Base-by-base conservation (phyloP, 1,139 yeast genomes). In the Taphrina flavorubra region DNA sequence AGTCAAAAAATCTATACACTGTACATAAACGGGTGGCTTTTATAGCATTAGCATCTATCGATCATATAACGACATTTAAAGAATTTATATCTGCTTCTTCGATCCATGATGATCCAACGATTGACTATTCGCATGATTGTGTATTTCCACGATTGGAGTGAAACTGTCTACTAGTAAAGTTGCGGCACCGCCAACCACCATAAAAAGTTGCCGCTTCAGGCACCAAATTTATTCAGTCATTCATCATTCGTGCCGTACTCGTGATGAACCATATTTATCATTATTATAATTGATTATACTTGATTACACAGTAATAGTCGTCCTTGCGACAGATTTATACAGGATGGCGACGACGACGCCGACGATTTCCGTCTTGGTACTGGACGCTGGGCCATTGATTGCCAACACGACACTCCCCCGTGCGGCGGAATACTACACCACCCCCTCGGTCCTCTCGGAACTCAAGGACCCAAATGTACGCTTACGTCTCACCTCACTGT, bases 361-460 rank as follows among this genome's bases (percentile, higher is more conserved):
- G n/a, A 34, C 25, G 39, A 68, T 68, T 25, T 46, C 51, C 16
- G 34, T 87, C 1, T 80, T 94, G 70, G 88, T 94, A 16, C 82
- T 94, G 73, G 99, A 94, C 83, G 97, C 98, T 7, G 96, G 97
- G 68, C 99, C 99, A 11, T 81, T 94, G 74, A 88, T 94, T 74
- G 89, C 96, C 1, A 83, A 91, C 1, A 85, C 87, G 44, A 82
- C 68, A 11, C 20, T 64, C 6, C 60, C 60, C 18, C 49, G 60
- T 25, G 97, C 97, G 0, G 79, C 82, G 34, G 78, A 79, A 20
- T 90, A 89, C 76, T 89, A 83, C 77, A 92, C 98, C 14, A 91
- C 98, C 0, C 98, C 98, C 1, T 92, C 97, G 0, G 98, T 95
- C 25, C 85, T 84, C 75, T 82, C 85, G 44, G 99, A 95, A 80